Conservation (phyloP, 768 basidiomycete genomes). For the Lyophyllum semitale region DNA sequence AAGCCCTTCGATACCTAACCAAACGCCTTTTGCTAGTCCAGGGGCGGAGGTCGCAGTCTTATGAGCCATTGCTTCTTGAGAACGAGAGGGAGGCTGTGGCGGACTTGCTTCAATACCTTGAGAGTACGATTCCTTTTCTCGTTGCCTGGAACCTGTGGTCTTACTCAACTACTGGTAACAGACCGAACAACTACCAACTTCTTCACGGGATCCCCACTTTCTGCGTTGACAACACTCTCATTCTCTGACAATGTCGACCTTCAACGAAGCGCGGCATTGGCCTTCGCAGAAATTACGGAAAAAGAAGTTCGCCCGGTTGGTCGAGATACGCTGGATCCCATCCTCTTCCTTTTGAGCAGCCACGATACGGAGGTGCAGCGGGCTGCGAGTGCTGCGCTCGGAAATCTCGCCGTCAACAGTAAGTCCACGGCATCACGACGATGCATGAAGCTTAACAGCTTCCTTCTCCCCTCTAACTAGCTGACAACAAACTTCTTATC, state of each 20-base stretch:
- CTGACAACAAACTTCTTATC: constrained; percentile 98
- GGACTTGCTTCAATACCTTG: constrained; percentile 94
- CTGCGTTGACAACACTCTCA: constrained; percentile 93
- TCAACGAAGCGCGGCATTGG: constrained; percentile 95
- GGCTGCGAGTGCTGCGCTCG: constrained; percentile 95
- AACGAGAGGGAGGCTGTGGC: constrained; percentile 98
- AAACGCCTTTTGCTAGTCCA: constrained; percentile 49
- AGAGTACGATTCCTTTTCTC: constrained; percentile 64
- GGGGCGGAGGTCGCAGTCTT: constrained; percentile 82
- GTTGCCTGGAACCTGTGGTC: constrained; percentile 6
- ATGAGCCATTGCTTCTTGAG: constrained; percentile 85
- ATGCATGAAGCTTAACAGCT: constrained; percentile 12
- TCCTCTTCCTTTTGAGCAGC: constrained; percentile 93
- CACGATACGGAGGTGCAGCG: constrained; percentile 99
- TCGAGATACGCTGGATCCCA: constrained; percentile 96
- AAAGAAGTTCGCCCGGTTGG: constrained; percentile 98
- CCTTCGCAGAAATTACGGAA: constrained; percentile 99
- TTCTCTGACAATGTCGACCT: constrained; percentile 99
- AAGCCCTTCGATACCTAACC: constrained; percentile 20
- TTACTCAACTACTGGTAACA: constrained; percentile 30
- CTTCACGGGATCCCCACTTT: constrained; percentile 90
- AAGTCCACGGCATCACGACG: constrained; percentile 33
- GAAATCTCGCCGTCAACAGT: constrained; percentile 98
- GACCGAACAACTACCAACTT: constrained; percentile 99
- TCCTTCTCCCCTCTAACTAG: constrained; percentile 41